phyloP scores from a whole-genome alignment of 2,329 filamentous ascomycete genomes.

The Teratosphaeria nubilosa region DNA sequence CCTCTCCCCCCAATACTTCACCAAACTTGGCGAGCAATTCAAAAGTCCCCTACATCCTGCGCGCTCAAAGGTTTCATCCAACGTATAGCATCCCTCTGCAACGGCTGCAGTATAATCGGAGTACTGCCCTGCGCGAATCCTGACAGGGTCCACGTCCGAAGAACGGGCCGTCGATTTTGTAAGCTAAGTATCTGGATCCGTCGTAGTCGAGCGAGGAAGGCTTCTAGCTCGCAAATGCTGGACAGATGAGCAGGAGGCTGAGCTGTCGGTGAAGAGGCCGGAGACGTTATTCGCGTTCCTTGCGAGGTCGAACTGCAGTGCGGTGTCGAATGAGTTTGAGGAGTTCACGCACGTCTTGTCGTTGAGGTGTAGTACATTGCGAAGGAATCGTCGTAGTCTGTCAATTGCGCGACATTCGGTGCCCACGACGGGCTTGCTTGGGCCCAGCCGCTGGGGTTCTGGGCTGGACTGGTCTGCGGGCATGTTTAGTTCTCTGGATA shows the following conservation, averaged over 20 bases:
- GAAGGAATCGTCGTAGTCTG: not conserved
- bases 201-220: not conserved
- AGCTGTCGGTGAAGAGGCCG: not conserved
- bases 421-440: not conserved
- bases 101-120: not conserved
- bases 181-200: not conserved
- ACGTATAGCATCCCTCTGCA: not conserved
- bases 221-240: not conserved
- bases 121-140: not conserved
- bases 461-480: not conserved
- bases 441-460: not conserved
- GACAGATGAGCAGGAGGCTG: not conserved
- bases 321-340: not conserved
- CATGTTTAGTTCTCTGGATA: not conserved
- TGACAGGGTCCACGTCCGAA: not conserved
- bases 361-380: not conserved
- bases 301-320: not conserved
- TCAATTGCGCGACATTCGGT: not conserved
- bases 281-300: not conserved
- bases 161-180: conserved; percentile 1
- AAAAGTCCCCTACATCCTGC: not conserved
- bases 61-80: not conserved
- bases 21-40: not conserved
- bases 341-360: not conserved
- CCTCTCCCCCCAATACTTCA: too few relatives aligned